Conservation (phyloP, 2,329 filamentous ascomycete species). For the Fusarium pilosicola region DNA sequence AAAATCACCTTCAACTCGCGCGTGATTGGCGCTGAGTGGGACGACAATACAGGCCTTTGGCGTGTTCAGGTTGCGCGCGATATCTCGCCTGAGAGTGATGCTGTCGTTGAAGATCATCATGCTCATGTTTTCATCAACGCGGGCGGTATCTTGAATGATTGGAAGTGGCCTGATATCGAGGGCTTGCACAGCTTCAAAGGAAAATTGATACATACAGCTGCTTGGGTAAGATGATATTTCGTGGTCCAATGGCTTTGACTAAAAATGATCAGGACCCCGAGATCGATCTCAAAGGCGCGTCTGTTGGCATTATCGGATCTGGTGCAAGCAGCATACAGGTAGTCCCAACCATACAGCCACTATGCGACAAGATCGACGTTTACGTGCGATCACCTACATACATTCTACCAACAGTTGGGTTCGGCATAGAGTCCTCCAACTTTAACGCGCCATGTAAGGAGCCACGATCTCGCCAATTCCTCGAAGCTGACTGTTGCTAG, state of each 20-base stretch:
- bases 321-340: neutral
- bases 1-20: neutral
- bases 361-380: neutral
- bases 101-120: neutral
- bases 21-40: neutral
- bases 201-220: neutral
- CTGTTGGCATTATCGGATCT: neutral
- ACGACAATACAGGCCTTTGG: neutral
- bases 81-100: neutral
- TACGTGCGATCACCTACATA: neutral
- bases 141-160: slow-evolving; percentile 7
- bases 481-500: neutral
- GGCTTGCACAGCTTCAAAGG: slow-evolving; percentile 2
- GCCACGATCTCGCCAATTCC: accelerated
- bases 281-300: neutral
- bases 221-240: neutral
- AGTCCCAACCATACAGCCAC: neutral
- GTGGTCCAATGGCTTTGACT: accelerated
- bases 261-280: neutral
- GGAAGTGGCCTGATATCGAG: slow-evolving; percentile 14
- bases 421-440: neutral
- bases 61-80: neutral
- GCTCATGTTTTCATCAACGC: slow-evolving; percentile 14
- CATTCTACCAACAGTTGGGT: neutral
- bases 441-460: neutral